These are phyloP conservation scores for Clonostachys rosea DNA, from an alignment of 2,329 filamentous ascomycete species.

Conservation along the genomic window DNA sequence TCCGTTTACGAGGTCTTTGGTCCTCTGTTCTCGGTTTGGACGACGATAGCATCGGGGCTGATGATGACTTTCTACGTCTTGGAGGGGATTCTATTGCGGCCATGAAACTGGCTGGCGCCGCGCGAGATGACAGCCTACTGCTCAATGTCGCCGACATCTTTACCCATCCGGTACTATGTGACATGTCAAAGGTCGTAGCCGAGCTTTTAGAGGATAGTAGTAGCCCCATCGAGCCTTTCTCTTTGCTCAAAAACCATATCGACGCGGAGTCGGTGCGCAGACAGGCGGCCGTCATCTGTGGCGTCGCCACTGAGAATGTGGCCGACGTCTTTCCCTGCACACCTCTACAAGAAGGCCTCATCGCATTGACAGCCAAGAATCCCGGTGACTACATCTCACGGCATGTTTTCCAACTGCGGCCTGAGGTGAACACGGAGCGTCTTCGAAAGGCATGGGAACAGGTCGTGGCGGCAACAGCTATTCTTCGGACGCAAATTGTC, in stretches of 20 bases:
- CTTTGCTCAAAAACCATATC: neutral
- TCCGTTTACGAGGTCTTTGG: slow-evolving; percentile 1
- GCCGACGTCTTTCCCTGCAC: slow-evolving; percentile 52
- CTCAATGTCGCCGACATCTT: slow-evolving; percentile 3
- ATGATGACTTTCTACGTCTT: slow-evolving; percentile 38
- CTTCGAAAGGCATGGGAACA: slow-evolving; percentile 35
- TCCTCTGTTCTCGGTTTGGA: slow-evolving; percentile 1
- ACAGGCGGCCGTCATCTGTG: slow-evolving; percentile 7
- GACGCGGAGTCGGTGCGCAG: slow-evolving; percentile 5
- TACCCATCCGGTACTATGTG: slow-evolving; percentile 10
- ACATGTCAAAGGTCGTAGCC: neutral
- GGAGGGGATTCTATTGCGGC: slow-evolving; percentile 27
- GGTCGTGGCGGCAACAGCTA: slow-evolving; percentile 26
- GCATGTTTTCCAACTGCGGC: slow-evolving; percentile 34
- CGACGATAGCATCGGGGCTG: slow-evolving; percentile 17
- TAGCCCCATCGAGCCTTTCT: slow-evolving; percentile 1
- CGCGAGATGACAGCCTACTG: neutral
- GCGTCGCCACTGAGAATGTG: slow-evolving; percentile 17
- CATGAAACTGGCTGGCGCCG: slow-evolving; percentile 2
- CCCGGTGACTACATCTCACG: slow-evolving; percentile 48
- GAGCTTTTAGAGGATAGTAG: slow-evolving; percentile 1
- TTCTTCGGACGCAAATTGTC: slow-evolving; percentile 44
- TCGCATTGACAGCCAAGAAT: slow-evolving; percentile 45
- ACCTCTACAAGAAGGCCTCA: slow-evolving; percentile 47
- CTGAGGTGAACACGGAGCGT: slow-evolving; percentile 22